Evolutionary conservation across 2,329 filamentous ascomycete genomes (phyloP).

Genomic region (Aaosphaeria pasadenensis): DNA sequence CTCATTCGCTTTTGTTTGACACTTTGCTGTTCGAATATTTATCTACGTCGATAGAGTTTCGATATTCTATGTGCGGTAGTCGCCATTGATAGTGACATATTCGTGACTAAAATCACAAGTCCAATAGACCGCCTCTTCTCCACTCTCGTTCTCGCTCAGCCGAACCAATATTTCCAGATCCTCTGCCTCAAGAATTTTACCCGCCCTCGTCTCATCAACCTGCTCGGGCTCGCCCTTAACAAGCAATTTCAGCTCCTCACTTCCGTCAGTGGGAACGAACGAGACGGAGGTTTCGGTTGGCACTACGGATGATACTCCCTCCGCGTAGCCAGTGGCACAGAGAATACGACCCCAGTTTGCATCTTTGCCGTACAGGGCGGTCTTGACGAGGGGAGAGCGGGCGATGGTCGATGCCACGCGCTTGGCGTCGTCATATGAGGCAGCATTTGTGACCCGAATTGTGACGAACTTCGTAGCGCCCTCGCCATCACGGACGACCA

Average conservation of each 20-base stretch:
- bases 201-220: constrained; percentile 73
- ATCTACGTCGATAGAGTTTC: neutral
- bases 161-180: constrained; percentile 74
- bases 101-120: constrained; percentile 86
- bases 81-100: constrained; percentile 69
- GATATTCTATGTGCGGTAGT: constrained; percentile 56
- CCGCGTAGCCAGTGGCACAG: constrained; percentile 84
- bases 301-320: constrained; percentile 62
- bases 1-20: too few species aligned
- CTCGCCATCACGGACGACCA: constrained; percentile 93
- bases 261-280: constrained; percentile 76
- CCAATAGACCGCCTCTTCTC: constrained; percentile 71
- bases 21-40: neutral
- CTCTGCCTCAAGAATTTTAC: constrained; percentile 73
- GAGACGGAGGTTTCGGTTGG: constrained; percentile 73
- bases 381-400: constrained; percentile 91
- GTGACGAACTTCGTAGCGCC: constrained; percentile 98
- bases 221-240: constrained; percentile 76
- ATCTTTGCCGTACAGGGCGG: constrained; percentile 92
- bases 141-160: constrained; percentile 60
- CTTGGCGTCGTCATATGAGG: constrained; percentile 67
- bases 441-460: constrained; percentile 74
- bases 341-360: constrained; percentile 98
- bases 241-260: constrained; percentile 70
- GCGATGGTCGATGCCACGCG: constrained; percentile 86